Evolutionary conservation across 169 alveolate genomes (phyloP).

Genomic region (Eimeria falciformis): DNA sequence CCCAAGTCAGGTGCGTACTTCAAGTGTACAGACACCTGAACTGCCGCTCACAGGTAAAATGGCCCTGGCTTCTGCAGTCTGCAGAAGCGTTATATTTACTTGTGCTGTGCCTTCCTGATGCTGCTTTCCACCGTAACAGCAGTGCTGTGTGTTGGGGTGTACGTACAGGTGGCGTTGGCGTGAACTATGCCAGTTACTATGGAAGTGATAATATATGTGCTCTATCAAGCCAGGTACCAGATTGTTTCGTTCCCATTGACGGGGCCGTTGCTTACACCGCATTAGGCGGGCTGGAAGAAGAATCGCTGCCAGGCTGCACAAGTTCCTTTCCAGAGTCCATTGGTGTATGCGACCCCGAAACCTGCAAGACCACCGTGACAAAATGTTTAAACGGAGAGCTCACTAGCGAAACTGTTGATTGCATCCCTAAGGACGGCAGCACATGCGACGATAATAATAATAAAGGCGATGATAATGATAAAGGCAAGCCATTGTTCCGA

Average conservation of each 20-base stretch:
- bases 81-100: no score
- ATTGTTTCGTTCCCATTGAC: conserved; percentile 21
- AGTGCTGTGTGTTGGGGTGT: not conserved
- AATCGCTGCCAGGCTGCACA: conserved; percentile 16
- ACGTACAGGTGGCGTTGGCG: conserved; percentile 72
- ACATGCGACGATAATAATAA: not conserved
- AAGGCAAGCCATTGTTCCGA: no score
- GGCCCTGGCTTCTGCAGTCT: no score
- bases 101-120: no score
- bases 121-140: no score
- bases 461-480: no score
- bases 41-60: no score
- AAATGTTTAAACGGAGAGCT: not conserved
- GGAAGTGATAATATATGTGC: not conserved
- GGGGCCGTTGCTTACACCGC: conserved; percentile 67
- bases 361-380: conserved; percentile 1
- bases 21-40: no score
- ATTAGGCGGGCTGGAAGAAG: conserved; percentile 44
- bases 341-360: not conserved
- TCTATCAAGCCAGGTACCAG: conserved; percentile 27
- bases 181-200: conserved; percentile 66
- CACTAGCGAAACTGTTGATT: not conserved
- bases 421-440: conserved; percentile 3
- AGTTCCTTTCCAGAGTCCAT: not conserved
- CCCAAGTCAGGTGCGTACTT: conserved; percentile 21